These are phyloP conservation scores for Orobanche coerulescens DNA, from an alignment of 257 asterid species.

Conservation along the genomic window DNA sequence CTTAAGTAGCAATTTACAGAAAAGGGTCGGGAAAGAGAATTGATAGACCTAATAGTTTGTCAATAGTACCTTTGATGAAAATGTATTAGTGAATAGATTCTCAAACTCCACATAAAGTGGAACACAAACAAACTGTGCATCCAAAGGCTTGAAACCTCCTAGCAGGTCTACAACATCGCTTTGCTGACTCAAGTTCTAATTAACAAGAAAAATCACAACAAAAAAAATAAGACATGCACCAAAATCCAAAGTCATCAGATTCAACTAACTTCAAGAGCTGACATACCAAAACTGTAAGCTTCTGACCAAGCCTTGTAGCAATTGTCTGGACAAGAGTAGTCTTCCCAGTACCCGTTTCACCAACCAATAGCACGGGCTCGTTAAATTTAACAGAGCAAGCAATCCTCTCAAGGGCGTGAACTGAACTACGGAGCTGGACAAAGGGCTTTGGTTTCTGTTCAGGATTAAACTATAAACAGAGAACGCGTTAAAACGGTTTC, in stretches of 20 bases:
- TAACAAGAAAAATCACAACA: not conserved
- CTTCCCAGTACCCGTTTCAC: constrained; percentile 98
- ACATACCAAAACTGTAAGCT: constrained; percentile 87
- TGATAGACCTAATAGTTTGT: not conserved
- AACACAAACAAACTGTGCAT: constrained; percentile 63
- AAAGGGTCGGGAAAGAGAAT: not conserved
- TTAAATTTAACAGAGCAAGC: constrained; percentile 74
- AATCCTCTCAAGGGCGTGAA: constrained; percentile 78
- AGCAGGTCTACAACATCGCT: constrained; percentile 82
- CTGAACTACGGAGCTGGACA: constrained; percentile 69
- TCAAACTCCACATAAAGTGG: constrained; percentile 77
- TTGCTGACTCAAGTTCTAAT: constrained; percentile 90
- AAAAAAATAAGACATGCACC: too few species aligned
- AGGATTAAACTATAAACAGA: constrained; percentile 34
- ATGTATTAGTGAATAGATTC: constrained; percentile 48
- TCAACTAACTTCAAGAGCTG: not conserved
- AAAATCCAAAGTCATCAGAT: not conserved
- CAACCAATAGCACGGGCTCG: constrained; percentile 95
- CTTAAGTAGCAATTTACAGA: too few species aligned
- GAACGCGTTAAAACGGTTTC: too few species aligned
- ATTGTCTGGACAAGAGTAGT: constrained; percentile 92
- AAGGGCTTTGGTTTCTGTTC: constrained; percentile 62
- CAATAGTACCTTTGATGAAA: constrained; percentile 55
- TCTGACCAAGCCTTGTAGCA: constrained; percentile 68
- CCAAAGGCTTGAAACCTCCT: constrained; percentile 89